These are phyloP conservation scores for Pythium guiyangense DNA, from an alignment of 352 stramenopile species.

Conservation along the genomic window DNA sequence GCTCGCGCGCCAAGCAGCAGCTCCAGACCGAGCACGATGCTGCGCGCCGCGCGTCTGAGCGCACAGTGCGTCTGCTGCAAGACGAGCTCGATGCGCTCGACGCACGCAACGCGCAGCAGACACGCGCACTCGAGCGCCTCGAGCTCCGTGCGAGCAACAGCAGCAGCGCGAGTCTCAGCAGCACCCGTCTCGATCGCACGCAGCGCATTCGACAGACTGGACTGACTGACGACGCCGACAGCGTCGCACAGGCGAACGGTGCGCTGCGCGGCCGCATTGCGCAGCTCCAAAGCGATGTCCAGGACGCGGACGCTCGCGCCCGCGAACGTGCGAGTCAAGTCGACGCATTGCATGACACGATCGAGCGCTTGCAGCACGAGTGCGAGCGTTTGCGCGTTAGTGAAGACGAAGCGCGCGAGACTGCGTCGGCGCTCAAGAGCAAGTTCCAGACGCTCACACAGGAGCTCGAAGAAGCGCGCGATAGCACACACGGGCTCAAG, in stretches of 20 bases:
- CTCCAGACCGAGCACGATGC: slow-evolving; percentile 36
- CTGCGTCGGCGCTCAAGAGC: too few species aligned
- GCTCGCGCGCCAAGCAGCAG: slow-evolving; percentile 49
- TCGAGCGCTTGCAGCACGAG: neutral
- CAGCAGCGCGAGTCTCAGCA: neutral
- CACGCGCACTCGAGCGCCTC: slow-evolving; percentile 8
- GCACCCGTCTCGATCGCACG: neutral
- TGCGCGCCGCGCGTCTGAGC: slow-evolving; percentile 27
- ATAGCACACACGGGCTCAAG: slow-evolving; percentile 13
- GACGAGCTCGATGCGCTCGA: slow-evolving; percentile 29
- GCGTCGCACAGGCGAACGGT: slow-evolving; percentile 1
- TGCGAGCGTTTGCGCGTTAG: neutral
- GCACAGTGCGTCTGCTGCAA: slow-evolving; percentile 24
- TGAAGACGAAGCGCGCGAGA: too few species aligned
- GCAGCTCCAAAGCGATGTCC: slow-evolving; percentile 7
- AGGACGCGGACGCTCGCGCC: neutral
- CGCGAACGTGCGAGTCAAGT: neutral
- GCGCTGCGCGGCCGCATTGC: slow-evolving; percentile 1
- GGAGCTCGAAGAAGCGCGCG: slow-evolving; percentile 10
- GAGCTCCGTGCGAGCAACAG: slow-evolving; percentile 5
- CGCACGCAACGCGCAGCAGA: slow-evolving; percentile 14
- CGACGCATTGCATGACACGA: slow-evolving; percentile 2
- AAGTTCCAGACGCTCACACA: neutral
- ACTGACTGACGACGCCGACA: slow-evolving; percentile 5
- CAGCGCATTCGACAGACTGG: neutral